Evolutionary conservation across 805 yeast genomes (phyloP).

Genomic region (Candida vaughaniae): DNA sequence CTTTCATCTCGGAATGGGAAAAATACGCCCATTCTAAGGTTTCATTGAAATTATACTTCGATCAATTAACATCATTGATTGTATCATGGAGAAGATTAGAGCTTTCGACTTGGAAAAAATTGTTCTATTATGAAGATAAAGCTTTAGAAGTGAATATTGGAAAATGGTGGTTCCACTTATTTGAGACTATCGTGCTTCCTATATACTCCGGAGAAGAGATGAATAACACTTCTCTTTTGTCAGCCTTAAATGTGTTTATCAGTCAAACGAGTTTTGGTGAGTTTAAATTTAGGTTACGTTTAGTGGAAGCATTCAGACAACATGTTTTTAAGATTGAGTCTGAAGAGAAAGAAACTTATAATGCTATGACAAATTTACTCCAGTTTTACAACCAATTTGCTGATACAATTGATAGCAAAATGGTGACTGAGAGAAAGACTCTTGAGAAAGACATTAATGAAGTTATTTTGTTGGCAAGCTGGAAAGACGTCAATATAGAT

Average conservation of each 20-base stretch:
- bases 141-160: constrained; percentile 52
- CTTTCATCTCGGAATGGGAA: constrained; percentile 88
- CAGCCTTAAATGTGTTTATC: constrained; percentile 72
- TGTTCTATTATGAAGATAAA: constrained; percentile 65
- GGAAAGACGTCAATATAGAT: constrained; percentile 95
- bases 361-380: constrained; percentile 57
- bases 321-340: constrained; percentile 44
- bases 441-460: constrained; percentile 82
- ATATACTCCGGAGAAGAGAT: constrained; percentile 35
- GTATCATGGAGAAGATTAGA: constrained; percentile 92
- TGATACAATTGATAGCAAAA: constrained; percentile 43
- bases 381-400: constrained; percentile 67
- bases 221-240: constrained; percentile 19
- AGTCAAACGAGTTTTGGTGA: constrained; percentile 80
- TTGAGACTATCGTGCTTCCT: constrained; percentile 71
- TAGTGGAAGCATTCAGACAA: constrained; percentile 62
- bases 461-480: constrained; percentile 84
- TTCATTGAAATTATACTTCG: constrained; percentile 55
- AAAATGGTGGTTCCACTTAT: constrained; percentile 90
- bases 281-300: constrained; percentile 52
- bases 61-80: constrained; percentile 61
- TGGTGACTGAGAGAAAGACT: constrained; percentile 47
- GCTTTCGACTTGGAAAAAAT: constrained; percentile 76
- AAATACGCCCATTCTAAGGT: constrained; percentile 82
- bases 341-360: constrained; percentile 17